These are phyloP conservation scores for Hibiscus tridactylites DNA, from an alignment of 345 rosid genomes.

Conservation along the genomic window DNA sequence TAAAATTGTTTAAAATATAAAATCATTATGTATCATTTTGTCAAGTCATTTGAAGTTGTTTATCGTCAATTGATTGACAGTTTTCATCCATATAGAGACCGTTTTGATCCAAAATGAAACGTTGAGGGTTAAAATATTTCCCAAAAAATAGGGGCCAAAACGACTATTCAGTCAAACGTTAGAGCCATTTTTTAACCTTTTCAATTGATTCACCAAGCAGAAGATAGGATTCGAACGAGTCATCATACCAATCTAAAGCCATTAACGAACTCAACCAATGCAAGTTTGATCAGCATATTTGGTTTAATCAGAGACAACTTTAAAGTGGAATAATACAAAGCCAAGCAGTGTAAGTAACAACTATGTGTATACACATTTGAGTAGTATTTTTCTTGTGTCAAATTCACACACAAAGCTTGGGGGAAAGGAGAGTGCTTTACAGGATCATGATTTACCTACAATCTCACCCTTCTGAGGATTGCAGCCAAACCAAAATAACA, in stretches of 20 bases:
- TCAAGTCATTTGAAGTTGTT: too few species aligned
- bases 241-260: not conserved
- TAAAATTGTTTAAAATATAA: too few species aligned
- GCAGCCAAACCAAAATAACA: constrained; percentile 6
- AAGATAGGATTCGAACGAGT: not conserved
- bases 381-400: constrained; percentile 12
- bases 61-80: too few species aligned
- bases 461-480: constrained; percentile 1
- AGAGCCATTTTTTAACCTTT: too few species aligned
- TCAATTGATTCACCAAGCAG: too few species aligned
- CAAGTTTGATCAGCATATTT: not conserved
- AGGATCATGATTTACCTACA: not conserved
- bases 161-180: too few species aligned
- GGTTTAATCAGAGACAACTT: constrained; percentile 5
- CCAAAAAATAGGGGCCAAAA: too few species aligned
- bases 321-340: constrained; percentile 2
- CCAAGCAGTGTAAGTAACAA: not conserved
- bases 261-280: not conserved
- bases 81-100: too few species aligned
- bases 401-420: constrained; percentile 14
- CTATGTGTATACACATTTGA: constrained; percentile 18
- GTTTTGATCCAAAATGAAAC: too few species aligned
- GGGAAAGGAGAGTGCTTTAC: not conserved
- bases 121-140: too few species aligned
- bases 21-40: too few species aligned